phyloP scores from a whole-genome alignment of 2,329 filamentous ascomycete genomes.

The Dactylellina drechsleri region DNA sequence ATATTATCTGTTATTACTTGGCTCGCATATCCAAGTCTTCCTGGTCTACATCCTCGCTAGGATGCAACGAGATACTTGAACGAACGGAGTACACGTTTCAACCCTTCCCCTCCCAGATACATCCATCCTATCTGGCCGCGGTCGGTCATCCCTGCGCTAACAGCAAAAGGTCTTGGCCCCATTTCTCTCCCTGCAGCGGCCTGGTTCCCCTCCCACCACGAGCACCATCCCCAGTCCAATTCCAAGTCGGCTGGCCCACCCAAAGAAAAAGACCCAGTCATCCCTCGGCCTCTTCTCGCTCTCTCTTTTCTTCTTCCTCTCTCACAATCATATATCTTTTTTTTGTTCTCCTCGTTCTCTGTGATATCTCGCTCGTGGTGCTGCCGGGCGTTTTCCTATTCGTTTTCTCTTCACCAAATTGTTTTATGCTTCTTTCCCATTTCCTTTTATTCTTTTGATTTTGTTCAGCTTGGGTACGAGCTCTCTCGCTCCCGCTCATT shows the following conservation, averaged over 20 bases:
- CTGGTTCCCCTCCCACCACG: constrained; percentile 53
- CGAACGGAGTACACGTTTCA: constrained; percentile 29
- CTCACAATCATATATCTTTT: constrained; percentile 44
- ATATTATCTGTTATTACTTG: background rate
- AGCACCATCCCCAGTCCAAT: constrained; percentile 48
- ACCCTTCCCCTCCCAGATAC: constrained; percentile 12
- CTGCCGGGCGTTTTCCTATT: constrained; percentile 39
- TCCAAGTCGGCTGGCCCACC: constrained; percentile 40
- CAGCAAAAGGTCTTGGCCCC: constrained; percentile 34
- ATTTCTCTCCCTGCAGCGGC: constrained; percentile 47
- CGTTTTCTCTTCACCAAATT: too few species aligned
- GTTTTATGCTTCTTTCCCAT: constrained; percentile 11
- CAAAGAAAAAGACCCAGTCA: constrained; percentile 48
- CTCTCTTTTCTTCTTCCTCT: constrained; percentile 31
- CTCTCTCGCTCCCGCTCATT: constrained; percentile 11
- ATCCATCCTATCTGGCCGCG: constrained; percentile 22
- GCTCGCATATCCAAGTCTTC: background rate
- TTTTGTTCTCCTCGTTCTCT: constrained; percentile 37
- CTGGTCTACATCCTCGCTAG: constrained; percentile 4
- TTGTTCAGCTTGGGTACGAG: background rate
- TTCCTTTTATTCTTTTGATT: constrained; percentile 8
- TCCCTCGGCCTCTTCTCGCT: constrained; percentile 51
- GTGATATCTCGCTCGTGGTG: constrained; percentile 48
- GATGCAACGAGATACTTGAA: constrained; percentile 18
- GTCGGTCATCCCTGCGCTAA: constrained; percentile 49